These are phyloP conservation scores for Curvularia verruculosa DNA, from an alignment of 2,329 filamentous ascomycete genomes.

Conservation along the genomic window DNA sequence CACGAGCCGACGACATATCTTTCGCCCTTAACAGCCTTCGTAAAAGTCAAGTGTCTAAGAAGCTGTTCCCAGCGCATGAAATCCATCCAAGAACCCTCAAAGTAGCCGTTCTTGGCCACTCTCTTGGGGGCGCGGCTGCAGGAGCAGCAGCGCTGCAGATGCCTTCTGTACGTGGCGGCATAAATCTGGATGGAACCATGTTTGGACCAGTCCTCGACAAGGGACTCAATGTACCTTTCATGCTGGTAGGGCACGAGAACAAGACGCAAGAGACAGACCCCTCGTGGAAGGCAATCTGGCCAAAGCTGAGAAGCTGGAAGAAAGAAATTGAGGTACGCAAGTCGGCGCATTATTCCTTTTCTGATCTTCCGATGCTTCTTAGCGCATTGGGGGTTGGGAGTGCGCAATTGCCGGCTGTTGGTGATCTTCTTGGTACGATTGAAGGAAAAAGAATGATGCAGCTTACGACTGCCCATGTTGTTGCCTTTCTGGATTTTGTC, in stretches of 20 bases:
- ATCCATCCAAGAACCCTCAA: background rate
- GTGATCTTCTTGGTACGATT: slow-evolving; percentile 28
- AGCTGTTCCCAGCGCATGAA: background rate
- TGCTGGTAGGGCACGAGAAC: slow-evolving; percentile 37
- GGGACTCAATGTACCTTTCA: slow-evolving; percentile 27
- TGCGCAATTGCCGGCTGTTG: slow-evolving; percentile 19
- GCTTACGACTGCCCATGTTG: slow-evolving; percentile 28
- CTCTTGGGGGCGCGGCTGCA: slow-evolving; percentile 45
- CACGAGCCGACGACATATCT: slow-evolving; percentile 30
- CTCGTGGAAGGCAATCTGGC: slow-evolving; percentile 35
- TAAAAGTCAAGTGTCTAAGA: slow-evolving; percentile 14
- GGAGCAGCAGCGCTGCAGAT: slow-evolving; percentile 22
- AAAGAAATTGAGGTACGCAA: slow-evolving; percentile 34
- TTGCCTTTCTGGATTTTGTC: slow-evolving; percentile 29
- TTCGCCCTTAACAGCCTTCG: slow-evolving; percentile 31
- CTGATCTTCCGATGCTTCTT: slow-evolving; percentile 29
- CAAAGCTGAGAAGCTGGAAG: slow-evolving; percentile 33
- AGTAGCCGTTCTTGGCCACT: slow-evolving; percentile 43
- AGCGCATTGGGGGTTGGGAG: slow-evolving; percentile 23
- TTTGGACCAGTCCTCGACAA: slow-evolving; percentile 27
- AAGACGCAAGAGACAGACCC: slow-evolving; percentile 38
- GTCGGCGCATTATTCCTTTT: slow-evolving; percentile 38
- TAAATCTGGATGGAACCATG: slow-evolving; percentile 48
- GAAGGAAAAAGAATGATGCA: slow-evolving; percentile 30
- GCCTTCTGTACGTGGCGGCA: slow-evolving; percentile 31